phyloP scores from a whole-genome alignment of 495 filamentous ascomycete genomes.

The Amphirosellinia nigrospora region DNA sequence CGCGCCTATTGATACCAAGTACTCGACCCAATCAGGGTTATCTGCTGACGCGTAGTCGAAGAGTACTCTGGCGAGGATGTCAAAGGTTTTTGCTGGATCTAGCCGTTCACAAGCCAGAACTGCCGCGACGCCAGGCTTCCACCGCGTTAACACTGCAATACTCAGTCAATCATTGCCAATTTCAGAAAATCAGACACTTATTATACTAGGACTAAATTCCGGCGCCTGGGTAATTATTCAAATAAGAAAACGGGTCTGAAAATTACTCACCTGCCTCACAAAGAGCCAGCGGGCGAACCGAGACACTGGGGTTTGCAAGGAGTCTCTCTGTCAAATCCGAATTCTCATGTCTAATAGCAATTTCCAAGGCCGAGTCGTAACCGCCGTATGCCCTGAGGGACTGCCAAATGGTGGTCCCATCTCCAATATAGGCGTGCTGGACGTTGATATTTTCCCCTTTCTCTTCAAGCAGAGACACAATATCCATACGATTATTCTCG shows the following conservation, averaged over 20 bases:
- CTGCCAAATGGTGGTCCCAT: not conserved
- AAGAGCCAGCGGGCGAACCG: not conserved
- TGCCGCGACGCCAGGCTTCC: not conserved
- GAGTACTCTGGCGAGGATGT: not conserved
- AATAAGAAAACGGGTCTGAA: no score
- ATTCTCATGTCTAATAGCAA: not conserved
- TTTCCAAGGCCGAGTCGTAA: not conserved
- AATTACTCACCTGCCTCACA: no score
- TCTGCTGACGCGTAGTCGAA: not conserved
- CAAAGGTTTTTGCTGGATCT: not conserved
- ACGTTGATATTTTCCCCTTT: not conserved
- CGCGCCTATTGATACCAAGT: not conserved
- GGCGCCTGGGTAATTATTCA: no score
- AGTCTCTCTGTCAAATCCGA: not conserved
- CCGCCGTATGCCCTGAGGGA: not conserved
- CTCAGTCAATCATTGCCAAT: no score
- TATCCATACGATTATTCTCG: not conserved
- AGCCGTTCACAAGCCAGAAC: not conserved
- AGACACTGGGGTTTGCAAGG: not conserved
- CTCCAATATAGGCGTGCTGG: not conserved
- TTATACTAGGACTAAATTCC: no score
- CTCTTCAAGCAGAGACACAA: not conserved
- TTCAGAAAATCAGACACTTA: no score
- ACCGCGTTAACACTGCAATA: no score
- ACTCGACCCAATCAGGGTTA: not conserved